Evolutionary conservation across 179 eudicot genomes (phyloP).

Genomic region (Beta macrorhiza): DNA sequence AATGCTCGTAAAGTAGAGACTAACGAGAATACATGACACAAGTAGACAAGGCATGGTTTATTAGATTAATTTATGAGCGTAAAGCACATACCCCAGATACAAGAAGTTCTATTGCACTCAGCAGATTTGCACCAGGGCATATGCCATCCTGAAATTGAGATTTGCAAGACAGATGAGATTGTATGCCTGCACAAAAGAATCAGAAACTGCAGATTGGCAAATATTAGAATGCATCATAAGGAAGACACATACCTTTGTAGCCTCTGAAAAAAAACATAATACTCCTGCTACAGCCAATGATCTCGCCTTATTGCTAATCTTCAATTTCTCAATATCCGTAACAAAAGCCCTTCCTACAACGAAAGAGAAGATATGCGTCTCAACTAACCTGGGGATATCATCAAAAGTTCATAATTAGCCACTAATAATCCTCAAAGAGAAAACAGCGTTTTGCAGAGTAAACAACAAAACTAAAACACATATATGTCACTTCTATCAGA

Average conservation of each 20-base stretch:
- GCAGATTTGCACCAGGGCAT: conserved; percentile 78
- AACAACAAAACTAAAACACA: not conserved
- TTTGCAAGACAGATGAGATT: conserved; percentile 15
- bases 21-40: not conserved
- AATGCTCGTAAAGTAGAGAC: not conserved
- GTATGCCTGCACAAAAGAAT: conserved; percentile 8
- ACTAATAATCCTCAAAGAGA: conserved; percentile 4
- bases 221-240: conserved; percentile 9
- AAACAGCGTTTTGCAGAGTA: not conserved
- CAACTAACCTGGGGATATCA: conserved; percentile 82
- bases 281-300: conserved; percentile 73
- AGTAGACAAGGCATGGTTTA: not conserved
- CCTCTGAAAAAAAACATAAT: conserved; percentile 75
- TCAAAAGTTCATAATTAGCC: conserved; percentile 27
- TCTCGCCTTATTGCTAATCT: conserved; percentile 76
- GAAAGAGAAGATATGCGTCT: conserved; percentile 96
- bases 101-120: conserved; percentile 86
- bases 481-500: no score
- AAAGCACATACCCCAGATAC: conserved; percentile 78
- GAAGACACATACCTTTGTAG: conserved; percentile 58
- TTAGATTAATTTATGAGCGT: not conserved
- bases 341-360: conserved; percentile 99
- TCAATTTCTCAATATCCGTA: conserved; percentile 92
- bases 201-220: conserved; percentile 2
- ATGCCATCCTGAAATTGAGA: conserved; percentile 66